phyloP scores from a whole-genome alignment of 441 rosid species.

The Viola pubescens region DNA sequence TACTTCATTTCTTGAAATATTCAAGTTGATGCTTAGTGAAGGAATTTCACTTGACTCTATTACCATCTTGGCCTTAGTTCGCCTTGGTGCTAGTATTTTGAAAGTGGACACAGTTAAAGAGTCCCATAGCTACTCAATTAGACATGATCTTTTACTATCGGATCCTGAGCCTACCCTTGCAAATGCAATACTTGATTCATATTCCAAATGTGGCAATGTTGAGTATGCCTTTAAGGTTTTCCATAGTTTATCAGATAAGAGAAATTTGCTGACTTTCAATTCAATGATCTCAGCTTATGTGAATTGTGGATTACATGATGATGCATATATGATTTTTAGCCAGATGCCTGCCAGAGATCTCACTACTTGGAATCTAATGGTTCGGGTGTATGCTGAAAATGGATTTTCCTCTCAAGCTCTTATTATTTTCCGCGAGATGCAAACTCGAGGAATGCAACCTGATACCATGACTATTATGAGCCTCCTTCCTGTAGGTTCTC shows the following conservation, averaged over 20 bases:
- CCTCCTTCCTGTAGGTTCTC: constrained; percentile 62
- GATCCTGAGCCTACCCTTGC: constrained; percentile 35
- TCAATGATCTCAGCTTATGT: constrained; percentile 57
- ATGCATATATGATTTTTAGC: constrained; percentile 39
- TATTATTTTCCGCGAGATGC: constrained; percentile 41
- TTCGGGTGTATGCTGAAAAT: constrained; percentile 56
- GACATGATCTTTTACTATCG: constrained; percentile 33
- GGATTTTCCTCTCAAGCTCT: constrained; percentile 45
- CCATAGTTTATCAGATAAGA: constrained; percentile 38
- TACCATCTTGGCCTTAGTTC: constrained; percentile 54
- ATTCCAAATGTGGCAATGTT: constrained; percentile 57
- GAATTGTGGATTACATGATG: constrained; percentile 42
- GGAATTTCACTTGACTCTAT: constrained; percentile 48
- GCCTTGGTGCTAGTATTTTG: constrained; percentile 32
- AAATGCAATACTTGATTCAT: constrained; percentile 68
- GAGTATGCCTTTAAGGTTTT: constrained; percentile 54
- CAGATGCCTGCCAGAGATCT: constrained; percentile 46
- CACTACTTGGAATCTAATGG: constrained; percentile 78
- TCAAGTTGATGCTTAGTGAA: constrained; percentile 41
- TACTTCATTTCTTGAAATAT: constrained; percentile 36
- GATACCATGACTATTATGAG: constrained; percentile 66
- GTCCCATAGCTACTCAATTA: constrained; percentile 57
- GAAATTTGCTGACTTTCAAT: constrained; percentile 48
- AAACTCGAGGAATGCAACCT: constrained; percentile 58
- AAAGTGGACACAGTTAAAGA: constrained; percentile 47